These are phyloP conservation scores for Yamadazyma olivae DNA, from an alignment of 805 yeast species.

Conservation along the genomic window DNA sequence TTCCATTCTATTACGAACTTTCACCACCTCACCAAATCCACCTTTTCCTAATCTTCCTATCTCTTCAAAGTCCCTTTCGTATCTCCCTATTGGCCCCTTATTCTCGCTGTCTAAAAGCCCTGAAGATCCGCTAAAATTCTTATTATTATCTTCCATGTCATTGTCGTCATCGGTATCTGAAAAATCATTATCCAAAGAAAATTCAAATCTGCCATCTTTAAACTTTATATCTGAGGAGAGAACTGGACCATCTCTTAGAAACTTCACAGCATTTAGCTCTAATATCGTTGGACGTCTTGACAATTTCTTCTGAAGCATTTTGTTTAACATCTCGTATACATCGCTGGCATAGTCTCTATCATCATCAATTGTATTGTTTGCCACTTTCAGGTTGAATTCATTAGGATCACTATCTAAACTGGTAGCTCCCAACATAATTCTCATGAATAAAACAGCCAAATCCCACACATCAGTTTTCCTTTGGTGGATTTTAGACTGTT, in stretches of 20 bases:
- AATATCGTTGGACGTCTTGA: conserved; percentile 78
- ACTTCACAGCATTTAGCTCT: conserved; percentile 80
- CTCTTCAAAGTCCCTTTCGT: conserved; percentile 92
- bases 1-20: conserved; percentile 88
- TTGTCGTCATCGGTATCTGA: background rate
- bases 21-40: conserved; percentile 98
- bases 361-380: conserved; percentile 38
- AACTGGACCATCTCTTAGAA: conserved; percentile 69
- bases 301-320: conserved; percentile 62
- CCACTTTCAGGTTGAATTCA: conserved; percentile 25
- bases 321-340: conserved; percentile 61
- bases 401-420: conserved; percentile 49
- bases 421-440: conserved; percentile 46
- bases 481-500: conserved; percentile 45
- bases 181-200: conserved; percentile 1
- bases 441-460: conserved; percentile 68
- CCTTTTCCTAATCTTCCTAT: conserved; percentile 89
- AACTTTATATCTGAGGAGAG: conserved; percentile 6
- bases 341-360: conserved; percentile 67
- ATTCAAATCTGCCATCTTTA: conserved; percentile 10
- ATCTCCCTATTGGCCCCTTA: conserved; percentile 46
- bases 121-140: background rate
- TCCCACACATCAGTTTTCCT: conserved; percentile 93
- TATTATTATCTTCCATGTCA: background rate
- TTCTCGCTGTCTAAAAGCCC: background rate